These are phyloP conservation scores for Erythrobasidium yunnanense DNA, from an alignment of 768 basidiomycete species.

Conservation along the genomic window DNA sequence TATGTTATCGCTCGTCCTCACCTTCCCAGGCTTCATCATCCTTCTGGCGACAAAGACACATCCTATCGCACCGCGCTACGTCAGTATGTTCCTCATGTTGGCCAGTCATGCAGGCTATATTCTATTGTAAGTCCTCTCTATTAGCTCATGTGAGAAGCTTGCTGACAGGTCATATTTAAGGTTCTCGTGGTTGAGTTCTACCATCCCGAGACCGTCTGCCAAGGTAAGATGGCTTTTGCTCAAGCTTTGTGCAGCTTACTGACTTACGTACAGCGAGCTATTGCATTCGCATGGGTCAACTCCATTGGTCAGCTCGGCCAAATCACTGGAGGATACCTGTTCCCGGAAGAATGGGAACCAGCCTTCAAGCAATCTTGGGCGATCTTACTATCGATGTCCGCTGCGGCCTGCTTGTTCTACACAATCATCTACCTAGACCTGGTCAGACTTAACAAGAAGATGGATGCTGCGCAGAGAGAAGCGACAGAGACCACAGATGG, in stretches of 20 bases:
- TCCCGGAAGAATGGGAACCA: neutral
- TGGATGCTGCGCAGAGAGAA: neutral
- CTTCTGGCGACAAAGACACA: neutral
- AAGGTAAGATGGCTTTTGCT: too few relatives aligned
- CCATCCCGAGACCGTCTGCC: neutral
- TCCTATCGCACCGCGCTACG: neutral
- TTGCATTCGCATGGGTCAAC: neutral
- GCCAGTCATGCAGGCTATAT: neutral
- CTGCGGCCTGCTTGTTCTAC: neutral
- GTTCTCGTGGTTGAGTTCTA: neutral
- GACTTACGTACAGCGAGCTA: too few relatives aligned
- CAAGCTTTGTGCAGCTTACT: too few relatives aligned
- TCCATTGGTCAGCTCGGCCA: slow-evolving; percentile 4
- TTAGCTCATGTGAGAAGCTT: neutral
- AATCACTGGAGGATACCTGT: slow-evolving; percentile 3
- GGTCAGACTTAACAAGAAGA: neutral
- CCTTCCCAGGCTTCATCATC: slow-evolving; percentile 7
- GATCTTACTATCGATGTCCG: neutral
- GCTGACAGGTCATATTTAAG: neutral
- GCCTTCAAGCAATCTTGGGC: neutral
- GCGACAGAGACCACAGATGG: neutral
- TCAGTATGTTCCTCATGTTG: slow-evolving; percentile 5
- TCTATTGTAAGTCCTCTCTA: neutral
- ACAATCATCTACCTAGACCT: neutral
- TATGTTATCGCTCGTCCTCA: neutral